These are phyloP conservation scores for Eleusine indica DNA, from an alignment of 176 grass and related monocot species.

Conservation along the genomic window DNA sequence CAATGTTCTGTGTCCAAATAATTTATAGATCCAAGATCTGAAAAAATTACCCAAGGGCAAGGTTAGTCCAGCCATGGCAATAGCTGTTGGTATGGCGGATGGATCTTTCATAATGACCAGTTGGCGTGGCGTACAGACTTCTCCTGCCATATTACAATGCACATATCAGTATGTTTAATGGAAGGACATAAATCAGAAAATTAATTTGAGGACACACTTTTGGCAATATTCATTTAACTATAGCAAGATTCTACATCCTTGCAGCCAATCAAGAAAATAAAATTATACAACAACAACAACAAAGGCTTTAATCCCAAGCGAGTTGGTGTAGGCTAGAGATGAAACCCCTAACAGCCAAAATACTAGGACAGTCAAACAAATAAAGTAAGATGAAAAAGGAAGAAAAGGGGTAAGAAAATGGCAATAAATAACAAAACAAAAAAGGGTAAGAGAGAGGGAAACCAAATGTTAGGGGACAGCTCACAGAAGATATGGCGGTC, in stretches of 20 bases:
- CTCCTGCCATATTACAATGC: conserved; percentile 58
- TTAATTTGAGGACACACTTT: conserved; percentile 24
- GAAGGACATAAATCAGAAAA: conserved; percentile 29
- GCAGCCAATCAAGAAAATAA: background rate
- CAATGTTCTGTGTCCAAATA: conserved; percentile 3
- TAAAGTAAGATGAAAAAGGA: too few species aligned
- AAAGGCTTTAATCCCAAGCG: too few species aligned
- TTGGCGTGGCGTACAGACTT: conserved; percentile 76
- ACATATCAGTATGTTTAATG: conserved; percentile 16
- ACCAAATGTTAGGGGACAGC: too few species aligned
- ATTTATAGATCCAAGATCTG: conserved; percentile 20
- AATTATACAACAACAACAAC: too few species aligned
- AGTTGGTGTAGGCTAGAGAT: too few species aligned
- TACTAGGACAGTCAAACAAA: too few species aligned
- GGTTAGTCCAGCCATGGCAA: conserved; percentile 70
- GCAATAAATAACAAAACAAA: too few species aligned
- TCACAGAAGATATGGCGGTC: too few species aligned
- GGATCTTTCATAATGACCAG: conserved; percentile 77
- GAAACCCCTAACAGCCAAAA: too few species aligned
- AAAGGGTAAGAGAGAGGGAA: too few species aligned
- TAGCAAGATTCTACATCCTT: background rate
- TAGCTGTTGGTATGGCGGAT: conserved; percentile 67
- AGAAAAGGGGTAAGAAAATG: too few species aligned
- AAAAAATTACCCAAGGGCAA: conserved; percentile 77
- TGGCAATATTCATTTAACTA: background rate